A percentile compares a stretch with the other conserved stretches of the same genome.
phyloP scores from a whole-genome alignment of 495 filamentous ascomycete species.

The Trichocladium uniseriatum region DNA sequence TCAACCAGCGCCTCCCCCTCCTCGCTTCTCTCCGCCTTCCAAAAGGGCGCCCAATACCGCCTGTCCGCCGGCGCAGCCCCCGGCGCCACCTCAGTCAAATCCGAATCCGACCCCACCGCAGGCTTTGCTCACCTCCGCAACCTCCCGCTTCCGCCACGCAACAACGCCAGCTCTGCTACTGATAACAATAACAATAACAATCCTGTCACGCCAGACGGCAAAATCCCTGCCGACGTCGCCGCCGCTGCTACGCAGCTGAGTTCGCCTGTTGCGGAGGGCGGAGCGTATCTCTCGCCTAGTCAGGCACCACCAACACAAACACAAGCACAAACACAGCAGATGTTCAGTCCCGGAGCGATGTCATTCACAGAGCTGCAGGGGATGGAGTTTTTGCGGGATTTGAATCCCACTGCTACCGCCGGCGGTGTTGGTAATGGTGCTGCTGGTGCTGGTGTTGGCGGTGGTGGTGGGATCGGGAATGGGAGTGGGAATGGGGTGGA shows the following conservation, averaged over 20 bases:
- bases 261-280: background rate
- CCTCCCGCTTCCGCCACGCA: constrained; percentile 26
- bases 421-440: background rate
- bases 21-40: constrained; percentile 13
- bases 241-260: background rate
- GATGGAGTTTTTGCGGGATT: constrained; percentile 38
- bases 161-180: constrained; percentile 24
- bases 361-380: constrained; percentile 35
- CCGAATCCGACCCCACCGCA: constrained; percentile 23
- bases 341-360: constrained; percentile 14
- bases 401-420: constrained; percentile 8
- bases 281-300: background rate
- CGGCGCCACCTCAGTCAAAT: constrained; percentile 25
- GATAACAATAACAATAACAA: constrained; percentile 17
- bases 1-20: constrained; percentile 14
- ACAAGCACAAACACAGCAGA: constrained; percentile 4
- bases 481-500: constrained; percentile 9
- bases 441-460: background rate
- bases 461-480: constrained; percentile 13
- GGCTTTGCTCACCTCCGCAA: constrained; percentile 28
- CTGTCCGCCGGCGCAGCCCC: background rate
- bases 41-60: constrained; percentile 19
- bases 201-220: constrained; percentile 24
- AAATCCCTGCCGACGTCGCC: no score
- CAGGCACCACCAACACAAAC: constrained; percentile 14